These are phyloP conservation scores for Sporisorium graminicola DNA, from an alignment of 1,284 basidiomycete genomes.

Conservation along the genomic window DNA sequence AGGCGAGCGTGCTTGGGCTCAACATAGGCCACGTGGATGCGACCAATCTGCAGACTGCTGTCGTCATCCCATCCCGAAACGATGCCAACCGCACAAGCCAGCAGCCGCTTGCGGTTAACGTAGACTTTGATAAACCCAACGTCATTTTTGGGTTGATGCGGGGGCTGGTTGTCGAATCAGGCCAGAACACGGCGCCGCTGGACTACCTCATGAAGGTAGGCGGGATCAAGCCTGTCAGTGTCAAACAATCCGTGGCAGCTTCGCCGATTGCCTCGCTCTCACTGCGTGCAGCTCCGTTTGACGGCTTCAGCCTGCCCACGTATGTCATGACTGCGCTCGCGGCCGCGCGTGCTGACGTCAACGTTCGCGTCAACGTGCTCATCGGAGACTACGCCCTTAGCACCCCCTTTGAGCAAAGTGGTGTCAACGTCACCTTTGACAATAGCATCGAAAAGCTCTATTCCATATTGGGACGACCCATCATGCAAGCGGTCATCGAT, in stretches of 20 bases:
- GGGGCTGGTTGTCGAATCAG: slow-evolving; percentile 76
- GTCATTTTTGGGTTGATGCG: slow-evolving; percentile 79
- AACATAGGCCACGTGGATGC: slow-evolving; percentile 77
- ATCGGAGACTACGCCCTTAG: slow-evolving; percentile 79
- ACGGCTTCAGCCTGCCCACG: slow-evolving; percentile 77
- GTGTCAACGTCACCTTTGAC: slow-evolving; percentile 76
- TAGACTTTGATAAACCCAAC: slow-evolving; percentile 79
- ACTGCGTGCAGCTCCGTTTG: slow-evolving; percentile 69
- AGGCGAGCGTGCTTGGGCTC: slow-evolving; percentile 77
- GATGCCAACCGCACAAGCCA: slow-evolving; percentile 74
- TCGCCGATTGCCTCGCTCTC: slow-evolving; percentile 69
- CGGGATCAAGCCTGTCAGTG: slow-evolving; percentile 10
- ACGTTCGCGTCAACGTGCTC: too few species aligned
- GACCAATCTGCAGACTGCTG: slow-evolving; percentile 73
- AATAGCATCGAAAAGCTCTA: slow-evolving; percentile 76
- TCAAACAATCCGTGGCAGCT: slow-evolving; percentile 2
- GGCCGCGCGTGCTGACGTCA: too few species aligned
- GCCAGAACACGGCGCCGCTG: slow-evolving; percentile 75
- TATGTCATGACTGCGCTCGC: too few species aligned
- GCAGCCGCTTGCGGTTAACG: slow-evolving; percentile 75
- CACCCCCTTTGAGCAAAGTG: slow-evolving; percentile 75
- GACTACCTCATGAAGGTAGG: slow-evolving; percentile 70
- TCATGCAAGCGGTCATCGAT: slow-evolving; percentile 80
- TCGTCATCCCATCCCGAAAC: background rate
- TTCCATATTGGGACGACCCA: slow-evolving; percentile 79